A percentile compares a stretch with the other conserved stretches of the same genome.
phyloP scores from a whole-genome alignment of 306 rosid genomes.

The Astragalus glycyphyllos region DNA sequence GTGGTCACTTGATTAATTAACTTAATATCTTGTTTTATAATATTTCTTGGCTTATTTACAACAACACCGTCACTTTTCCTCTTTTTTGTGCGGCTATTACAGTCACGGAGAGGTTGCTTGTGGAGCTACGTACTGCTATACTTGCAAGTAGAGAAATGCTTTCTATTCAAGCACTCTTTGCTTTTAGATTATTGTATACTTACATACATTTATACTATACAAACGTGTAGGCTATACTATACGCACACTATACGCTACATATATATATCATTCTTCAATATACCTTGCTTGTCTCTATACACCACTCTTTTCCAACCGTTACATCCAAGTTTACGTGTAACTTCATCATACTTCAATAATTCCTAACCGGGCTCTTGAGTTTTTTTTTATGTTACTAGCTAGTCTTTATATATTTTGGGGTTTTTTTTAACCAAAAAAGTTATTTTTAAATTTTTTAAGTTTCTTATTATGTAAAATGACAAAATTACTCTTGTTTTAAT shows the following conservation, averaged over 20 bases:
- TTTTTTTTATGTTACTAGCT: background rate
- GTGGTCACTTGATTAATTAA: conserved; percentile 25
- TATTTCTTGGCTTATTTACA: background rate
- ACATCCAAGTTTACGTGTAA: conserved; percentile 28
- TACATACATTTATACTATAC: background rate
- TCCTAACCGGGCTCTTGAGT: background rate
- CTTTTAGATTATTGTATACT: conserved; percentile 20
- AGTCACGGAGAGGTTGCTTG: conserved; percentile 6
- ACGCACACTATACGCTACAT: conserved; percentile 43
- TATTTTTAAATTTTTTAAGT: no score
- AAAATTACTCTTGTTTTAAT: no score
- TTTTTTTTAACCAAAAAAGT: no score
- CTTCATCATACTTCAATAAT: conserved; percentile 25
- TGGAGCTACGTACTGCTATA: background rate
- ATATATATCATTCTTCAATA: conserved; percentile 35
- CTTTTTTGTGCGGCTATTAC: background rate
- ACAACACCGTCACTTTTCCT: background rate
- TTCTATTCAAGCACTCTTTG: conserved; percentile 34
- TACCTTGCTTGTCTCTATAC: conserved; percentile 42
- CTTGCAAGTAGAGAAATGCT: conserved; percentile 35
- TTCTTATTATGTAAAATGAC: no score
- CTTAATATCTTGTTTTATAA: background rate
- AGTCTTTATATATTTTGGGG: no score
- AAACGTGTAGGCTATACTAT: conserved; percentile 38
- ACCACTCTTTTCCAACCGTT: conserved; percentile 33